Evolutionary conservation across 1,139 yeast genomes (phyloP), one percentile per base, ranked within the genome.

Genomic region (Nakaseomyces nivariensis): DNA sequence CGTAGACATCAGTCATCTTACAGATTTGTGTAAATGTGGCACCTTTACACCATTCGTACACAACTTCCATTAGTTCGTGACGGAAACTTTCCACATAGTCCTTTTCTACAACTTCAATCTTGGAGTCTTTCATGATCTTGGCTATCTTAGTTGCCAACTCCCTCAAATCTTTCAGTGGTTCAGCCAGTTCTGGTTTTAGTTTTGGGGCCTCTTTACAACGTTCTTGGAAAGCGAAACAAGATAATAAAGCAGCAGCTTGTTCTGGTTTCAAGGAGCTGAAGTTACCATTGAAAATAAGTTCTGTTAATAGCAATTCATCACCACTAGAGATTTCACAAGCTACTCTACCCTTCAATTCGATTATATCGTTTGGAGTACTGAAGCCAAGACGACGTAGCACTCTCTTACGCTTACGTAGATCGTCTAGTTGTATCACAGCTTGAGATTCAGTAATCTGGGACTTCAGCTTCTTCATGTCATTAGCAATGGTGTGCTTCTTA

Each of bases 301-400:
- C 98, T 0, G 97, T 90, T 47, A 92, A 72, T 56, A 92, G 67
- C 51, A 92, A 72, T 68, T 89, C 97, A 67, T 89, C 96, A 52
- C 98, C 98, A 29, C 95, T 85, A 61, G 95, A 84, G 60, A 92
- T 92, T 62, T 92, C 98, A 69, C 98, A 90, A 0, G 97, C 97
- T 48, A 82, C 89, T 63, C 98, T 78, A 45, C 99, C 99, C 71
- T 94, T 94, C 58, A 92, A 75, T 64, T 92, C 97, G 56, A 92
- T 94, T 53, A 92, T 84, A 66, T 87, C 96, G 56, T 81, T 78
- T 17, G 73, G 69, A 2, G 95, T 82, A 43, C 92, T 84, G 71
- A 92, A 92, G 0, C 92, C 97, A n/a, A 80, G 69, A 52, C 83
- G 72, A 66, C 97, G 80, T 56, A 92, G 73, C 1, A 92, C 97